Base-by-base conservation (phyloP, 352 stramenopile genomes). In the Pythium pectinolyticum region DNA sequence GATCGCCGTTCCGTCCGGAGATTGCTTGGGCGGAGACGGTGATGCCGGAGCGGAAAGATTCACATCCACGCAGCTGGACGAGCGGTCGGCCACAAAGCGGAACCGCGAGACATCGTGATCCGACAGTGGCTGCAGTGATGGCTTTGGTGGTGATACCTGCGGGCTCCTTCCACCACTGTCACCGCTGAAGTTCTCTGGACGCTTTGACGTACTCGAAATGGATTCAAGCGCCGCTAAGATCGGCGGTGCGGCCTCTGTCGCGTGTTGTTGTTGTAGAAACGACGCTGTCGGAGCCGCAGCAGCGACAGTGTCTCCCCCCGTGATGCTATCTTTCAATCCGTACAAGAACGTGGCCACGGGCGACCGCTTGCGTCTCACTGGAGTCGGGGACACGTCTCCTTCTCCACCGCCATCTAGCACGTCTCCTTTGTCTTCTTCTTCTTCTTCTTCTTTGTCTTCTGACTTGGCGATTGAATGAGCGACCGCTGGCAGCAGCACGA, bases 291-390 rank as follows among this genome's bases (percentile, higher is more conserved):
- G n/a, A n/a, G n/a, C n/a, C n/a, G n/a, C n/a, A n/a, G n/a, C n/a
- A n/a, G n/a, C n/a, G n/a, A n/a, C n/a, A n/a, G n/a, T n/a, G n/a
- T n/a, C n/a, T n/a, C n/a, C n/a, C n/a, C n/a, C n/a, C n/a, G n/a
- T n/a, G n/a, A 47, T 52, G 24, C 45, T 37, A 39, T 30, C 39
- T 37, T 61, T 61, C 6, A 61, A 17, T 7, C 54, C 54, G 24
- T 53, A 27, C 27, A 61, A 34, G 40, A 61, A 43, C 19, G 54
- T 53, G 3, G 39, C 41, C 27, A 61, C 54, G 27, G 14, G 12
- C 3, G 54, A 61, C 19, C 54, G 54, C 39, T 61, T 61, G 2
- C 39, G 20, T 60, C 35, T 34, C 17, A 32, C n/a, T 2, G n/a
- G 19, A 19, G n/a, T n/a, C n/a, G n/a, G n/a, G n/a, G n/a, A n/a